Conservation (phyloP, 2,329 filamentous ascomycete genomes). For the Epichloe aotearoae region DNA sequence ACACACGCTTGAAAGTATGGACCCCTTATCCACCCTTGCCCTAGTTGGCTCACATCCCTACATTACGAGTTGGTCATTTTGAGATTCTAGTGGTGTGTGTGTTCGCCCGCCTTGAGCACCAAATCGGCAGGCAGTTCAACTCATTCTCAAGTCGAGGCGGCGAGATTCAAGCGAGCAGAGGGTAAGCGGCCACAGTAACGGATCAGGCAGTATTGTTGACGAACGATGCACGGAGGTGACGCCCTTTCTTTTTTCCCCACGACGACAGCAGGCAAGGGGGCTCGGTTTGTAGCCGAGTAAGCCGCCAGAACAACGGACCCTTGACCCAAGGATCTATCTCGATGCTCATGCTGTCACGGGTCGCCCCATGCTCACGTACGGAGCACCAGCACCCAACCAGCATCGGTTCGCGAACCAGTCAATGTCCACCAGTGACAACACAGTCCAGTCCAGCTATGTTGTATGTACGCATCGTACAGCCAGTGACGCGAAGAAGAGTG, state of each 20-base stretch:
- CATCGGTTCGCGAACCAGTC: background rate
- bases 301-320: constrained; percentile 15
- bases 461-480: background rate
- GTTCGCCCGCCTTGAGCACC: no score
- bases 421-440: background rate
- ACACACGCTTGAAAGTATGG: no score
- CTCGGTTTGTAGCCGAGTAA: constrained; percentile 26
- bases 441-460: background rate
- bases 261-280: constrained; percentile 1
- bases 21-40: no score
- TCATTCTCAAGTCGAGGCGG: no score
- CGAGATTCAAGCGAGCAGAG: no score
- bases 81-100: no score
- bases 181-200: constrained; percentile 12
- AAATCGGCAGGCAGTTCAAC: no score
- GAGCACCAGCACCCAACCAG: background rate
- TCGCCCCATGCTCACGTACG: no score
- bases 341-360: constrained; percentile 7
- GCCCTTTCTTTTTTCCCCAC: constrained; percentile 4
- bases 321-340: constrained; percentile 14
- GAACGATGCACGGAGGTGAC: constrained; percentile 11
- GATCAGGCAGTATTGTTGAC: constrained; percentile 12
- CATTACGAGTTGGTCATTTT: no score
- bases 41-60: no score
- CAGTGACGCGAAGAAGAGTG: background rate